These are phyloP conservation scores for Phytopythium ostracodes DNA, from an alignment of 352 stramenopile genomes.

Conservation along the genomic window DNA sequence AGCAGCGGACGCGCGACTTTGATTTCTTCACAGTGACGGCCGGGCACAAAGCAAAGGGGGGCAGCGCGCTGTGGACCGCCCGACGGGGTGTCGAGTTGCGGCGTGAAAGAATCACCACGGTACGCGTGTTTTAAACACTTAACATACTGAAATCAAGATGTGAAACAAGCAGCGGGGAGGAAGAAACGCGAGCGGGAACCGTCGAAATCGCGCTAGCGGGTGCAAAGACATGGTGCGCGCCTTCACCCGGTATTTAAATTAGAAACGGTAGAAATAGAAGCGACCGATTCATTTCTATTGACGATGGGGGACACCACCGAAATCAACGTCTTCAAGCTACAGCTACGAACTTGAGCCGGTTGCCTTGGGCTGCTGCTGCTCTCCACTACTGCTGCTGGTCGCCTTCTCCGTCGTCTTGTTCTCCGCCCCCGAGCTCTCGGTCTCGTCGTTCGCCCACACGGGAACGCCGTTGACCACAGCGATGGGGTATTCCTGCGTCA, in stretches of 20 bases:
- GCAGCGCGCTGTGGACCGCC: not conserved
- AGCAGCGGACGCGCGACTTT: not conserved
- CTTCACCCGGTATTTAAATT: not conserved
- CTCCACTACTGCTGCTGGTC: not conserved
- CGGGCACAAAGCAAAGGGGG: too few species aligned
- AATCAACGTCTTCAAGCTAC: not conserved
- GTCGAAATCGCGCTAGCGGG: not conserved
- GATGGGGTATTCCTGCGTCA: constrained; percentile 63
- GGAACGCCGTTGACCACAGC: not conserved
- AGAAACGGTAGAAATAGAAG: not conserved
- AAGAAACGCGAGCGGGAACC: constrained; percentile 3
- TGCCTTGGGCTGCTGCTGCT: not conserved
- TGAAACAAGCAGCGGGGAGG: not conserved
- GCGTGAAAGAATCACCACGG: not conserved
- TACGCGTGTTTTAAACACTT: not conserved
- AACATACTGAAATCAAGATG: not conserved
- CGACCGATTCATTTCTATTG: not conserved
- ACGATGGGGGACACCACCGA: not conserved
- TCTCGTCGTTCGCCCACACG: not conserved
- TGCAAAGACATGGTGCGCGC: not conserved
- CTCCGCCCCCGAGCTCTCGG: not conserved
- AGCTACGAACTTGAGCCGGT: not conserved
- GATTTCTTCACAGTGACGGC: constrained; percentile 1
- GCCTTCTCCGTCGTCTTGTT: not conserved
- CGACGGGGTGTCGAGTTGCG: not conserved